Evolutionary conservation across 169 alveolate genomes (phyloP), one percentile per base, ranked within the genome.

Genomic region (Plasmodium coatneyi): DNA sequence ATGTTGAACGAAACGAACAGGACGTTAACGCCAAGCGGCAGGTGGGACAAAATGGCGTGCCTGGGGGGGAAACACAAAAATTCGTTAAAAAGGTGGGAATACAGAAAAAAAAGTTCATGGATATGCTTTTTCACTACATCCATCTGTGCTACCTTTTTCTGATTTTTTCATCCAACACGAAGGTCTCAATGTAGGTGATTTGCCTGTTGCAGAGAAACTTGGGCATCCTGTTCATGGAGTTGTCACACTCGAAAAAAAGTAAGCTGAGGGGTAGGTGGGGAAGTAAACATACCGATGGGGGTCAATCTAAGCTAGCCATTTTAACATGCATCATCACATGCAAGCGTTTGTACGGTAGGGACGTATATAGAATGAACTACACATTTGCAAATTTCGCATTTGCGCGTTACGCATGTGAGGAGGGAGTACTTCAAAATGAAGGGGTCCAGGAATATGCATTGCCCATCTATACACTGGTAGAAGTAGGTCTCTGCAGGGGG

Each of bases 381-480:
- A 7, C 14, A n/a, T n/a, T 0, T 19, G 32, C 74, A 34, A 3
- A 30, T 30, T 28, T 16, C 39, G 52, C 52, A 71, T 72, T 52
- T 30, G 32, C 19, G 16, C 78, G 30, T 28, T 80, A 28, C 32
- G n/a, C 16, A 46, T 41, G 3, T 25, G n/a, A 10, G 28, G 56
- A 10, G 56, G 56, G 5, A 9, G 14, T 76, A 86, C 93, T 87
- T 87, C 39, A 87, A 79, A 36, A 87, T 79, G 41, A 87, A 87
- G 16, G 93, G 93, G 54, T 87, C 93, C 32, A 87, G 81, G 81
- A 41, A 87, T 54, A 87, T 87, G 10, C 93, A 87, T 39, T 87
- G 93, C 0, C 93, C 93, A 43, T 87, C 93, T 19, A 87, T 79
- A 28, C 89, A 78, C 34, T 87, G 93, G 71, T 87, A 87, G 54